Evolutionary conservation across 108 stramenopile species (phyloP), one percentile per base, ranked within the genome.

Genomic region (Schizochytrium sp.): DNA sequence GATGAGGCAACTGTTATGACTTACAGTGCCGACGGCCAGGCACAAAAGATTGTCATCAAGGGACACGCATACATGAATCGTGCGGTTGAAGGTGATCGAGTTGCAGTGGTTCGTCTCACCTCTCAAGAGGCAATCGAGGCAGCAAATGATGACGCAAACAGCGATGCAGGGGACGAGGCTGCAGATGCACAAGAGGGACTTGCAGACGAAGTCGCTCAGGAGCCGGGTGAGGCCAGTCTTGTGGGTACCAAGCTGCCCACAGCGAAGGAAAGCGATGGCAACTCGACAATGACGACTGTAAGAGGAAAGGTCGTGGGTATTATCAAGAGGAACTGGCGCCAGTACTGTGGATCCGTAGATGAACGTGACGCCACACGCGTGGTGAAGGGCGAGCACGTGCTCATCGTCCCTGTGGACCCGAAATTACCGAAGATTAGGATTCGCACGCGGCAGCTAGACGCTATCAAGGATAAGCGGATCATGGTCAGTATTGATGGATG

Each of bases 1-100:
- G 87, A 56, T 50, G 91, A 91, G 60, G 91, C 88, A 38, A 91
- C 90, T 50, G 91, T 93, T 8, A 76, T 91, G 46, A 92, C 91
- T 41, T 88, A 13, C 46, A 41, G 38, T 44, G 49, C 61, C 3
- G 89, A 89, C 38, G 60, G 56, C 4, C n/a, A 89, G 60, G 64
- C 64, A 38, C 7, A 7, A 38, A 19, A 46, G 57, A 46, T 83
- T 28, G 4, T 56, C 3, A 92, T 98, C 49, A 40, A 88, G 45
- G 95, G 95, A 3, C 57, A 55, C 15, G 41, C 56, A 57, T 90
- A 96, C 92, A 92, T 97, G 42, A 99, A 99, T 92, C 93, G 99
- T 59, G 98, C 97, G 0, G 92, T 98, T 41, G 97, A 98, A 88
- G 99, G 98, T 2, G 99, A 99, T 89, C 88, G 97, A 15, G 99